Percentiles rank a stretch among this genome's conserved stretches.
Evolutionary conservation across 495 filamentous ascomycete species (phyloP).

Genomic region (Lasiosphaeris hirsuta): DNA sequence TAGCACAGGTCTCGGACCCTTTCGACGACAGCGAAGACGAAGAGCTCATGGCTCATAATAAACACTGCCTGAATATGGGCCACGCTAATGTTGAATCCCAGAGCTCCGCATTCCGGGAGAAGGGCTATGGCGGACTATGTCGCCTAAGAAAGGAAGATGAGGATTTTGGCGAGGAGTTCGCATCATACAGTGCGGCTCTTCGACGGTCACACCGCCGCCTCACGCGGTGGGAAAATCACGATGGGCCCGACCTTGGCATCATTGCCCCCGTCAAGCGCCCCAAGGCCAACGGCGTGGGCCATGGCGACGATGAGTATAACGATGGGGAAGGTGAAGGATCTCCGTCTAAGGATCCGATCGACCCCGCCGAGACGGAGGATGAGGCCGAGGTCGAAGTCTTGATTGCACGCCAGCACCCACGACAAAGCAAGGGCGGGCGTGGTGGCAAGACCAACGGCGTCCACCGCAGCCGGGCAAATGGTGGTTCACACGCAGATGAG

Average conservation of each 20-base stretch:
- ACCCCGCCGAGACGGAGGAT: conserved; percentile 34
- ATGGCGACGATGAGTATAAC: conserved; percentile 26
- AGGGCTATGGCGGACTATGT: conserved; percentile 66
- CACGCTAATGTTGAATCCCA: conserved; percentile 17
- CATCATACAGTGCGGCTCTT: conserved; percentile 67
- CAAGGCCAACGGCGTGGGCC: conserved; percentile 23
- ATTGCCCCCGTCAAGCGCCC: conserved; percentile 40
- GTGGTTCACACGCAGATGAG: conserved; percentile 41
- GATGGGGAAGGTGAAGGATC: conserved; percentile 33
- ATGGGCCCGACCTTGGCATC: conserved; percentile 45
- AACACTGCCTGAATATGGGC: conserved; percentile 12
- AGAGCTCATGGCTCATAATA: conserved; percentile 40
- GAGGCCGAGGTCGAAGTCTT: conserved; percentile 24
- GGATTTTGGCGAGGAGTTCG: conserved; percentile 77
- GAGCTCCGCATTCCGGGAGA: conserved; percentile 42
- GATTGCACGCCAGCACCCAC: conserved; percentile 9
- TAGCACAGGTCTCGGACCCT: conserved; percentile 62
- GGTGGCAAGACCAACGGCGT: conserved; percentile 18
- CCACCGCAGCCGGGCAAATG: conserved; percentile 25
- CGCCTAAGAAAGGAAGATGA: conserved; percentile 62
- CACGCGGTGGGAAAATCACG: conserved; percentile 65
- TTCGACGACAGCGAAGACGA: conserved; percentile 83
- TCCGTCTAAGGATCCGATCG: conserved; percentile 25
- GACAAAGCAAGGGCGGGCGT: background rate
- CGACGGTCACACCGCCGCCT: conserved; percentile 66